Base-by-base conservation (phyloP, 2,329 filamentous ascomycete genomes). In the Fusarium robinianum region DNA sequence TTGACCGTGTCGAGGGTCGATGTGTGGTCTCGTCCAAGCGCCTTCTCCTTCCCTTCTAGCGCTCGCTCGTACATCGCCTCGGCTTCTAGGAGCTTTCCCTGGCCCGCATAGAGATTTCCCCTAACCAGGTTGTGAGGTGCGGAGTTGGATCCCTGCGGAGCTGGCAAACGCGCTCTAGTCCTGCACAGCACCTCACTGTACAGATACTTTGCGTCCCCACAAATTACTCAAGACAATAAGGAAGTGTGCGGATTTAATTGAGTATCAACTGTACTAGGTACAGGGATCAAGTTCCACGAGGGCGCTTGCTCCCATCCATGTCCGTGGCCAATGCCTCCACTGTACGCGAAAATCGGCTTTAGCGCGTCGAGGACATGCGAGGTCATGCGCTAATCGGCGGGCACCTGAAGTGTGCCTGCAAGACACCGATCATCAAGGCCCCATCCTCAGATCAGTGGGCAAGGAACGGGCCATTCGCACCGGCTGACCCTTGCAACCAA, bases 301-400 rank as follows among this genome's bases (percentile, higher is more conserved):
- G 31, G 16, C 31, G 31, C 31, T 33, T 33, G 31, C 31, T 33
- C 31, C 31, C 19, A 33, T 33, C 31, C 31, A 21, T 33, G 31
- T 21, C 31, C 17, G 31, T 33, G 31, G 19, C 31, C 31, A 33
- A 21, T 22, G 17, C 31, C 22, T 18, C 31, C 14, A 22, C 31
- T 33, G 18, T 18, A 16, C 31, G 18, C 31, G 19, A 23, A 33
- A 33, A 33, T 33, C 31, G 17, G 31, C 31, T 22, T 33, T 33
- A 33, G 31, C 31, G 31, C 31, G 31, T 33, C 30, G 30, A 15
- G 17, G 30, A 19, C 9, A 19, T 17, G 17, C 11, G 15, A 26
- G 24, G 24, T 26, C 24, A 26, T 26, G 11, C 24, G 24, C 24
- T 26, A 26, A 26, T 26, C 24, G 24, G 24, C 24, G 24, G 14